Base-by-base conservation (phyloP, 805 yeast species). In the Teunomyces aglyptinius region DNA sequence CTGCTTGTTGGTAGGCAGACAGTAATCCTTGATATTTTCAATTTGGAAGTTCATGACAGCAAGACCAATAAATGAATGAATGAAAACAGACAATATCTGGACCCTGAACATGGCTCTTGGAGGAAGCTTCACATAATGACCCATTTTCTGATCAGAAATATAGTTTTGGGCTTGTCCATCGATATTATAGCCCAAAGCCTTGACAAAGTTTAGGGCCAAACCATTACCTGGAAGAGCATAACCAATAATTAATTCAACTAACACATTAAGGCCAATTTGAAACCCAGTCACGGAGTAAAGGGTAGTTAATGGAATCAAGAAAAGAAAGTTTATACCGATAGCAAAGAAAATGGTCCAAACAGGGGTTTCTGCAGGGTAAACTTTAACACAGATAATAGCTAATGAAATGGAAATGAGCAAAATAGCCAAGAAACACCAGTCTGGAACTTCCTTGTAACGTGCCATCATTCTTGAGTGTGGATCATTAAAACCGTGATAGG, bases 81-180 rank as follows among this genome's bases (percentile, higher is more conserved):
- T 41, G n/a, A 57, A 46, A 2, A 54, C 58, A 4, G 65, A 55
- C n/a, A 57, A 28, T 35, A 64, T 52, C 53, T 67, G 70, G 22
- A 51, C 49, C 60, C 73, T 62, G 64, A 85, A 82, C 51, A 83
- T 67, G 1, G 81, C 71, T 48, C 82, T 70, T 2, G 89, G 89
- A 0, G 86, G 81, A n/a, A 85, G 66, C 52, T 82, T 82, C 57
- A 82, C 62, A 57, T 85, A 85, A 50, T 84, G 88, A 2, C 80
- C 87, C 59, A 80, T 59, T 55, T 84, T 84, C 71, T 79, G 77
- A 54, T 81, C 85, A 7, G 73, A 67, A 27, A 79, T 68, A 58
- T 73, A 81, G 45, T 71, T 67, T 35, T 79, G 70, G 1, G 86
- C 85, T 56, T 81, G 85, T 41, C 75, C 75, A 64, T 77, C 78